A percentile compares a stretch with the other conserved stretches of the same genome.
Evolutionary conservation across 352 stramenopile species (phyloP).

Genomic region (Globisporangium alternatum): DNA sequence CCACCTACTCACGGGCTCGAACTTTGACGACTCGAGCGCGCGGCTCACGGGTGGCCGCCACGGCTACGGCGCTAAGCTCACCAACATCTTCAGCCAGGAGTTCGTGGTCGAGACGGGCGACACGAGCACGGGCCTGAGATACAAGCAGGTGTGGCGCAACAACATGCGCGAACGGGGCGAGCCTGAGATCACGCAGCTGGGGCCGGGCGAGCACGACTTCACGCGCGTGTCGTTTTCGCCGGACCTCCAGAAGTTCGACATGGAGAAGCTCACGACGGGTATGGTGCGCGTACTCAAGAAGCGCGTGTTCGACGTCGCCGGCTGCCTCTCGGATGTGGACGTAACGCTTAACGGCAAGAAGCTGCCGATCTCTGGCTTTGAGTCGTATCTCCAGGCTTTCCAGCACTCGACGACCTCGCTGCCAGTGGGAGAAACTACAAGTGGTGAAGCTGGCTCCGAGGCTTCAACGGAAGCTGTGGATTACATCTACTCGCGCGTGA

Average conservation of each 20-base stretch:
- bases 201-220: slow-evolving; percentile 90
- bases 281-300: slow-evolving; percentile 94
- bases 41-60: slow-evolving; percentile 96
- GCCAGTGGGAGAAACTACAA: not conserved
- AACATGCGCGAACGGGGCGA: slow-evolving; percentile 95
- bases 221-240: slow-evolving; percentile 97
- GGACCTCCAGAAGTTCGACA: slow-evolving; percentile 96
- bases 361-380: slow-evolving; percentile 92
- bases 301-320: slow-evolving; percentile 98
- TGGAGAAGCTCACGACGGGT: slow-evolving; percentile 92
- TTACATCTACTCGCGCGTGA: slow-evolving; percentile 92
- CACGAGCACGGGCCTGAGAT: slow-evolving; percentile 63
- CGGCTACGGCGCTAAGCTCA: slow-evolving; percentile 96
- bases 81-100: slow-evolving; percentile 99
- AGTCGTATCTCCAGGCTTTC: slow-evolving; percentile 95
- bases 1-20: slow-evolving; percentile 97
- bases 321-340: slow-evolving; percentile 90
- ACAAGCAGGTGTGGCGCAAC: slow-evolving; percentile 93
- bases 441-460: slow-evolving; percentile 33
- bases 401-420: slow-evolving; percentile 50
- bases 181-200: slow-evolving; percentile 78
- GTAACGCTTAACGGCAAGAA: slow-evolving; percentile 92
- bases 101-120: slow-evolving; percentile 99
- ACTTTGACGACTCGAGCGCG: slow-evolving; percentile 98
- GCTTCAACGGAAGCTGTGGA: slow-evolving; percentile 54